phyloP scores from a whole-genome alignment of 495 filamentous ascomycete genomes.

The Neurospora sp. region DNA sequence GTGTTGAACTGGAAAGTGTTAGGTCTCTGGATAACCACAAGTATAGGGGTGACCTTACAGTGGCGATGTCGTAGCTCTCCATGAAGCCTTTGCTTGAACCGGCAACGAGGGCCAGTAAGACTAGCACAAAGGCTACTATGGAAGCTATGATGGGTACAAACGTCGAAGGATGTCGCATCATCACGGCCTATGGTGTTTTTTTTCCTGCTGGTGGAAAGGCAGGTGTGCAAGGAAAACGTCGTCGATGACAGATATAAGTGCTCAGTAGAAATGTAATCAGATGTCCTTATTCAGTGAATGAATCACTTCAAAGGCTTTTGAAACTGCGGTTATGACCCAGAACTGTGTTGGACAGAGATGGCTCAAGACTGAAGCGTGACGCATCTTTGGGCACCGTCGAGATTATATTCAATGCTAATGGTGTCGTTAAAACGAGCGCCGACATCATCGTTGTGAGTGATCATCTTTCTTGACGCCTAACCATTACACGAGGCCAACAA shows the following conservation, averaged over 20 bases:
- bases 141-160: neutral
- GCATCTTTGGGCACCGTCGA: neutral
- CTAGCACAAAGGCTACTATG: slow-evolving; percentile 54
- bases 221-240: neutral
- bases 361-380: neutral
- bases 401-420: neutral
- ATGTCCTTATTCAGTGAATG: neutral
- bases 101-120: slow-evolving; percentile 61
- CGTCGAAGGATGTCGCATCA: neutral
- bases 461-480: neutral
- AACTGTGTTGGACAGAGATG: neutral
- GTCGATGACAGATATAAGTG: neutral
- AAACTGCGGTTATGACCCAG: neutral
- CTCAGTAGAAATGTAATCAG: neutral
- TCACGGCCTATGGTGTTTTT: neutral
- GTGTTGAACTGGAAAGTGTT: slow-evolving; percentile 46
- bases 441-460: neutral
- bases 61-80: slow-evolving; percentile 54
- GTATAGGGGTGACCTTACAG: slow-evolving; percentile 35
- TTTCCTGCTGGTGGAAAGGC: neutral
- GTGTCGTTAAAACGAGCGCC: neutral
- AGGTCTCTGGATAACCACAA: neutral
- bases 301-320: neutral
- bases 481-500: neutral
- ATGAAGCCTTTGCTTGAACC: slow-evolving; percentile 52